Conservation (phyloP, 2,329 filamentous ascomycete species). For the Peltaster fructicola region DNA sequence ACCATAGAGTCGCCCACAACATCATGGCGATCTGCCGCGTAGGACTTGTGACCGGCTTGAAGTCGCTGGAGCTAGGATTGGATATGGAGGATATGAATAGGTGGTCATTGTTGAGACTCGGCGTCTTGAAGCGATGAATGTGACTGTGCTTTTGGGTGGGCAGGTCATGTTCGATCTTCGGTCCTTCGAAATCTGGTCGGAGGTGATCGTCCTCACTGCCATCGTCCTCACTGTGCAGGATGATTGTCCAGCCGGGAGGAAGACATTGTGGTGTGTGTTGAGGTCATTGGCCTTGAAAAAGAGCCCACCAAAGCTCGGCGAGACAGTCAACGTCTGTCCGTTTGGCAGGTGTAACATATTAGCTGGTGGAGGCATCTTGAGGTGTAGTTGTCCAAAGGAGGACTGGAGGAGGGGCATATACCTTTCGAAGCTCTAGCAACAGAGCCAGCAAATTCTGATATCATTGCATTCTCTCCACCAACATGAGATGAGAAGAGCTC, state of each 20-base stretch:
- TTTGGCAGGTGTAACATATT: slow-evolving; percentile 58
- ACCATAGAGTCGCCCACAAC: slow-evolving; percentile 85
- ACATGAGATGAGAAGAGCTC: too few relatives aligned
- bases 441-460: too few relatives aligned
- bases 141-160: slow-evolving; percentile 19
- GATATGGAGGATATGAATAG: slow-evolving; percentile 88
- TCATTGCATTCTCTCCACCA: too few relatives aligned
- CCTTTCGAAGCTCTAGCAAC: too few relatives aligned
- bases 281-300: slow-evolving; percentile 74
- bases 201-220: slow-evolving; percentile 16
- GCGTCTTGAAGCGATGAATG: slow-evolving; percentile 50
- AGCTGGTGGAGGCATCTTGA: too few relatives aligned
- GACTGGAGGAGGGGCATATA: too few relatives aligned
- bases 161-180: slow-evolving; percentile 13
- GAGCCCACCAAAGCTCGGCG: slow-evolving; percentile 77
- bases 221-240: slow-evolving; percentile 53
- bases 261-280: slow-evolving; percentile 48
- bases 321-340: slow-evolving; percentile 65
- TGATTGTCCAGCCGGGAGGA: slow-evolving; percentile 83
- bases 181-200: slow-evolving; percentile 5
- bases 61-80: slow-evolving; percentile 62
- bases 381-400: too few relatives aligned
- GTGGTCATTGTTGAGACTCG: slow-evolving; percentile 62
- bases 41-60: slow-evolving; percentile 60
- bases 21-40: slow-evolving; percentile 90